Percentiles rank a stretch among this genome's conserved stretches.
These are phyloP conservation scores for Geoglossum glabrum DNA, from an alignment of 495 filamentous ascomycete species.

Conservation along the genomic window DNA sequence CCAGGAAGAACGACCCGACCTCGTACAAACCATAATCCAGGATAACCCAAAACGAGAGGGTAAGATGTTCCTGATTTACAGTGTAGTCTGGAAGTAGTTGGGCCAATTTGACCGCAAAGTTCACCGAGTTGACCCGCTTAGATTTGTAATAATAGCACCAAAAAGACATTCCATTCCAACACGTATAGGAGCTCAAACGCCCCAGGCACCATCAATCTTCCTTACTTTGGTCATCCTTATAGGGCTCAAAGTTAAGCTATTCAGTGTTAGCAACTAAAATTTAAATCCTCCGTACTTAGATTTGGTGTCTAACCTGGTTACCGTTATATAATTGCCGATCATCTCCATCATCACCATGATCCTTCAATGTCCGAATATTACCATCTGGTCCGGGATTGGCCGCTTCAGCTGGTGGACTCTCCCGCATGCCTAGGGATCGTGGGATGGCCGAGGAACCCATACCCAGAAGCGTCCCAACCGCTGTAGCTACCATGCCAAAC, in stretches of 20 bases:
- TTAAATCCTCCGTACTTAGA: not conserved
- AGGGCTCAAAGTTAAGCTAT: slow-evolving; percentile 47
- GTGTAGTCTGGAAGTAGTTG: not conserved
- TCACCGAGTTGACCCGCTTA: no score
- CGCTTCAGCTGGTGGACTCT: slow-evolving; percentile 7
- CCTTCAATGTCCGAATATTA: slow-evolving; percentile 35
- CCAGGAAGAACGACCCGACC: no score
- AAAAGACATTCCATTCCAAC: no score
- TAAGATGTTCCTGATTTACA: no score
- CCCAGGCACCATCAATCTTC: not conserved
- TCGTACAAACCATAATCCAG: not conserved
- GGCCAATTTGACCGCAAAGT: no score
- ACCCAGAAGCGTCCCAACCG: slow-evolving; percentile 30
- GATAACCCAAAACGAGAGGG: no score
- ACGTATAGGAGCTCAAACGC: not conserved
- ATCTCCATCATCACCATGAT: slow-evolving; percentile 26
- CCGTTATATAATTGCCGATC: slow-evolving; percentile 68
- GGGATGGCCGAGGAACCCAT: slow-evolving; percentile 18
- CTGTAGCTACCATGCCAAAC: slow-evolving; percentile 23
- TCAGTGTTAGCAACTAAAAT: not conserved
- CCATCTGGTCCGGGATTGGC: slow-evolving; percentile 10
- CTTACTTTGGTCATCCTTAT: slow-evolving; percentile 25
- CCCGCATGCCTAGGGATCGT: not conserved
- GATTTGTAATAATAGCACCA: no score
- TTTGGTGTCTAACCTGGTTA: slow-evolving; percentile 45